phyloP scores from a whole-genome alignment of 1,139 yeast species.

The Kurtzmaniella natalensis region DNA sequence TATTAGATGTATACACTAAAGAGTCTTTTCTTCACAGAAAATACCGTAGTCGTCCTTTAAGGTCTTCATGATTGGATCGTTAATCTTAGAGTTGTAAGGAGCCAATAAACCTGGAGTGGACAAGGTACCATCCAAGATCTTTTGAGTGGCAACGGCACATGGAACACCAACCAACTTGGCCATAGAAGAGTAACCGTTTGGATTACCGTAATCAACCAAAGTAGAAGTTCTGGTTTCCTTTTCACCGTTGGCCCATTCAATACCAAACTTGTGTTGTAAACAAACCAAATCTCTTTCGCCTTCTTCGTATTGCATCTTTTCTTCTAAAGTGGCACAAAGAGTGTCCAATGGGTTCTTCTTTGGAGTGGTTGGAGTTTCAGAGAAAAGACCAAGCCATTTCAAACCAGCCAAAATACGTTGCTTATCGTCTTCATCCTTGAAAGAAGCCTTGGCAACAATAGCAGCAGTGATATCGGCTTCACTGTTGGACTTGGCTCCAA shows the following conservation, averaged over 20 bases:
- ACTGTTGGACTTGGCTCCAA: constrained; percentile 66
- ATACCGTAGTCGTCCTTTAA: constrained; percentile 88
- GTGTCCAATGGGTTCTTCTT: constrained; percentile 95
- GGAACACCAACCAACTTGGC: constrained; percentile 98
- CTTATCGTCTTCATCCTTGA: constrained; percentile 79
- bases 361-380: constrained; percentile 71
- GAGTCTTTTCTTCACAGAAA: constrained; percentile 81
- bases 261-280: constrained; percentile 96
- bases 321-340: constrained; percentile 92
- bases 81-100: constrained; percentile 87
- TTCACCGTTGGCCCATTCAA: constrained; percentile 92
- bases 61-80: constrained; percentile 85
- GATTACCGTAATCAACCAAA: constrained; percentile 88
- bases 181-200: constrained; percentile 95
- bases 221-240: constrained; percentile 93
- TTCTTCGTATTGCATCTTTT: constrained; percentile 91
- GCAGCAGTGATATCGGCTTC: constrained; percentile 73
- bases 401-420: constrained; percentile 84
- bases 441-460: constrained; percentile 72
- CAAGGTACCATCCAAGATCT: constrained; percentile 80
- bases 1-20: constrained; percentile 15
- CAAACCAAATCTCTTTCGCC: constrained; percentile 95
- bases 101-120: constrained; percentile 75
- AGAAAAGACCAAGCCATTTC: constrained; percentile 91
- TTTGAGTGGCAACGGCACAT: constrained; percentile 91